These are phyloP conservation scores for Lachnellula suecica DNA, from an alignment of 2,329 filamentous ascomycete species.

Conservation along the genomic window DNA sequence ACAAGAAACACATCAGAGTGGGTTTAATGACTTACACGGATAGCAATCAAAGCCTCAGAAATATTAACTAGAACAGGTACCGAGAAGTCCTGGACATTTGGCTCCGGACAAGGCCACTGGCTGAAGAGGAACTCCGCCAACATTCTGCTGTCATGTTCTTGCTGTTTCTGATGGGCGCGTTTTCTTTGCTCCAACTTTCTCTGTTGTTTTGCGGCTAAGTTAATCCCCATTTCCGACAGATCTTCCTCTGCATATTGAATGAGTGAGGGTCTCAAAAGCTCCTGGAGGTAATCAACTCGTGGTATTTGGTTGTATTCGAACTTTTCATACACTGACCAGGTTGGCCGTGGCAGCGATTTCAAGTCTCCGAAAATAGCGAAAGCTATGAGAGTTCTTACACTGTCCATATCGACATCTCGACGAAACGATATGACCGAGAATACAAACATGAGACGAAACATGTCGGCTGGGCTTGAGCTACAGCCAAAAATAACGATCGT, in stretches of 20 bases:
- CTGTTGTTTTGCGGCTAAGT: slow-evolving; percentile 10
- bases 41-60: slow-evolving; percentile 35
- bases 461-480: slow-evolving; percentile 23
- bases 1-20: slow-evolving; percentile 48
- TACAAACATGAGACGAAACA: slow-evolving; percentile 44
- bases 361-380: slow-evolving; percentile 43
- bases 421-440: slow-evolving; percentile 45
- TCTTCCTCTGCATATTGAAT: slow-evolving; percentile 31
- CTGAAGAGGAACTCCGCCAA: slow-evolving; percentile 42
- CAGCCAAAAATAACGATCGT: slow-evolving; percentile 39
- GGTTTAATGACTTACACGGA: no score
- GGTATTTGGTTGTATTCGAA: slow-evolving; percentile 38
- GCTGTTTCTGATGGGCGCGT: slow-evolving; percentile 30
- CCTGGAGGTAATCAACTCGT: slow-evolving; percentile 30
- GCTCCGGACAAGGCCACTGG: slow-evolving; percentile 45
- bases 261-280: slow-evolving; percentile 34
- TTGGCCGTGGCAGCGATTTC: slow-evolving; percentile 37
- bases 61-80: slow-evolving; percentile 37
- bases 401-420: slow-evolving; percentile 35
- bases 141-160: slow-evolving; percentile 34
- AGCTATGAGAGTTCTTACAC: slow-evolving; percentile 44
- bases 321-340: slow-evolving; percentile 33
- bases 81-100: slow-evolving; percentile 31
- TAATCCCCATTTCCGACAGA: not conserved
- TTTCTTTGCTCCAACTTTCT: slow-evolving; percentile 26